Percentiles rank a stretch among this genome's conserved stretches.
Evolutionary conservation across 1,139 yeast species (phyloP).

Genomic region (Pneumocystis jirovecii): DNA sequence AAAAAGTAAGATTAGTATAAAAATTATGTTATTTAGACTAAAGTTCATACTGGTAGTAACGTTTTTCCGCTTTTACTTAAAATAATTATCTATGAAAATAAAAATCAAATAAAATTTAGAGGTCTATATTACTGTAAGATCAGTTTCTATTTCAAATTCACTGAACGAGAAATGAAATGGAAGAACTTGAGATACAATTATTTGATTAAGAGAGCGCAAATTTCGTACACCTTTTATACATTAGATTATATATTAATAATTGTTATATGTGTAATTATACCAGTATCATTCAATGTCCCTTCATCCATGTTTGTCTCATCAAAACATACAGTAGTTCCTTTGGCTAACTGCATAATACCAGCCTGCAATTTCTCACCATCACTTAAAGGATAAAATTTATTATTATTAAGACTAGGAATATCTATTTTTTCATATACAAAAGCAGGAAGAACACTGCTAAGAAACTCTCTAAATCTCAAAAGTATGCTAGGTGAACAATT

Average conservation of each 20-base stretch:
- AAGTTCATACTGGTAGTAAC: constrained; percentile 5
- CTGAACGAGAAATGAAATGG: constrained; percentile 11
- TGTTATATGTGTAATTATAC: background rate
- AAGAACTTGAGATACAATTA: constrained; percentile 8
- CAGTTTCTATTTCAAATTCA: constrained; percentile 9
- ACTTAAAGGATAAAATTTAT: constrained; percentile 9
- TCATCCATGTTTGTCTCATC: constrained; percentile 11
- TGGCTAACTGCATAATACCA: constrained; percentile 10
- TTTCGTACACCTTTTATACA: constrained; percentile 4
- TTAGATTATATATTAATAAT: background rate
- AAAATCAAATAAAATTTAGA: background rate
- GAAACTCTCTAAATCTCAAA: background rate
- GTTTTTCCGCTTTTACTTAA: constrained; percentile 11
- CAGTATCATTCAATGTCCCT: constrained; percentile 11
- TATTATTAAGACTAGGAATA: constrained; percentile 7
- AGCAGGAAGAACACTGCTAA: constrained; percentile 2
- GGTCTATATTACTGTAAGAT: background rate
- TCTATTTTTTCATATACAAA: constrained; percentile 3
- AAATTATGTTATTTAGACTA: background rate
- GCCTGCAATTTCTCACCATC: constrained; percentile 11
- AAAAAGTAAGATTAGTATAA: background rate
- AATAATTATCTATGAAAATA: constrained; percentile 3
- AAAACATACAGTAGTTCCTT: constrained; percentile 8
- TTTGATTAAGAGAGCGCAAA: constrained; percentile 5
- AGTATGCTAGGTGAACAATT: constrained; percentile 2